These are phyloP conservation scores for Diaporthe vaccinii DNA, from an alignment of 2,329 filamentous ascomycete species.

Conservation along the genomic window DNA sequence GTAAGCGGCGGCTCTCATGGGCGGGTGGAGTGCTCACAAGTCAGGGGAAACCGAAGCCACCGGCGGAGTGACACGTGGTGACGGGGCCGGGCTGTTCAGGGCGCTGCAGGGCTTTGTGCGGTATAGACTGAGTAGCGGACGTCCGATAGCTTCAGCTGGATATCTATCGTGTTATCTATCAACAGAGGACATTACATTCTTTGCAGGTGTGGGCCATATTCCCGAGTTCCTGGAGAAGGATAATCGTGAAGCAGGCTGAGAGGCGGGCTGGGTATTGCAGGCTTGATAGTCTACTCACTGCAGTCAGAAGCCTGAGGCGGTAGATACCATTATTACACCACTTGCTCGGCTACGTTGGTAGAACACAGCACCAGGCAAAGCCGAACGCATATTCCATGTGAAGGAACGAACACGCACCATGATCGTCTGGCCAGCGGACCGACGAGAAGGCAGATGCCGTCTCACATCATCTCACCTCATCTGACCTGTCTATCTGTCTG, in stretches of 20 bases:
- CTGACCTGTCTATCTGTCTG: conserved; percentile 15
- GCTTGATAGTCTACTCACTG: background rate
- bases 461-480: conserved; percentile 39
- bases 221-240: background rate
- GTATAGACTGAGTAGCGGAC: conserved; percentile 7
- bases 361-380: background rate
- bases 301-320: background rate
- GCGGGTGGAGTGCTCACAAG: conserved; percentile 30
- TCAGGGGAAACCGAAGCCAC: conserved; percentile 17
- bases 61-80: conserved; percentile 40
- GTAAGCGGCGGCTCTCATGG: conserved; percentile 31
- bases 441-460: conserved; percentile 35
- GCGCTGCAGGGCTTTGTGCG: conserved; percentile 6
- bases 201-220: background rate
- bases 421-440: conserved; percentile 27
- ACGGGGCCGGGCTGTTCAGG: conserved; percentile 33
- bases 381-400: conserved; percentile 2
- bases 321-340: background rate
- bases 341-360: background rate
- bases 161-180: background rate
- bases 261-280: background rate
- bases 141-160: background rate
- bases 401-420: conserved; percentile 1
- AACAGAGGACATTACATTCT: background rate
- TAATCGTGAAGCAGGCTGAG: background rate